phyloP scores from a whole-genome alignment of 2,329 filamentous ascomycete species.

The Microsporum canis region DNA sequence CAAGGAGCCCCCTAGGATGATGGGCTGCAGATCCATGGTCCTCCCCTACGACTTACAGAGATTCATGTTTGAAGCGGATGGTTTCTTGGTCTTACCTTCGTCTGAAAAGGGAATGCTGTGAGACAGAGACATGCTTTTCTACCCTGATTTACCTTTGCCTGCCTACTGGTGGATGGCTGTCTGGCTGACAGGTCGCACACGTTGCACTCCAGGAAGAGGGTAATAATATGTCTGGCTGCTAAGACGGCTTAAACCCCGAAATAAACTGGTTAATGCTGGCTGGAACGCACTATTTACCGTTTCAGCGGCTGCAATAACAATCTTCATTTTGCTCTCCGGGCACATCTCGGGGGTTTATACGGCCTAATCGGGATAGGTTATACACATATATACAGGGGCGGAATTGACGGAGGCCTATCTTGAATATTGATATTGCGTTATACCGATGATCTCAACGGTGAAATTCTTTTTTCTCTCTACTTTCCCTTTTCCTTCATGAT shows the following conservation, averaged over 20 bases:
- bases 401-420: not conserved
- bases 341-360: not conserved
- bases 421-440: not conserved
- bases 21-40: slow-evolving; percentile 3
- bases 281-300: not conserved
- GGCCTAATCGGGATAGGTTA: not conserved
- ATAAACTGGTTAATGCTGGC: not conserved
- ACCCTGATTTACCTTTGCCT: not conserved
- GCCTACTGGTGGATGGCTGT: not conserved
- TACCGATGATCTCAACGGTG: not conserved
- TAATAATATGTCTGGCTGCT: not conserved
- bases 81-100: not conserved
- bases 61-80: not conserved
- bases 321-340: not conserved
- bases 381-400: not conserved
- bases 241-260: not conserved
- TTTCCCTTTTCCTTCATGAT: not conserved
- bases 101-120: not conserved
- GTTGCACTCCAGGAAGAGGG: not conserved
- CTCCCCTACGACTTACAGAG: not conserved
- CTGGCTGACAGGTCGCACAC: slow-evolving; percentile 2
- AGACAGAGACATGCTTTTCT: not conserved
- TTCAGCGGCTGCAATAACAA: slow-evolving; percentile 1
- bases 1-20: not conserved
- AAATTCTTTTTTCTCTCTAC: not conserved